phyloP scores from a whole-genome alignment of 2,329 filamentous ascomycete species.

The Graphilbum ipis-grandicollis region DNA sequence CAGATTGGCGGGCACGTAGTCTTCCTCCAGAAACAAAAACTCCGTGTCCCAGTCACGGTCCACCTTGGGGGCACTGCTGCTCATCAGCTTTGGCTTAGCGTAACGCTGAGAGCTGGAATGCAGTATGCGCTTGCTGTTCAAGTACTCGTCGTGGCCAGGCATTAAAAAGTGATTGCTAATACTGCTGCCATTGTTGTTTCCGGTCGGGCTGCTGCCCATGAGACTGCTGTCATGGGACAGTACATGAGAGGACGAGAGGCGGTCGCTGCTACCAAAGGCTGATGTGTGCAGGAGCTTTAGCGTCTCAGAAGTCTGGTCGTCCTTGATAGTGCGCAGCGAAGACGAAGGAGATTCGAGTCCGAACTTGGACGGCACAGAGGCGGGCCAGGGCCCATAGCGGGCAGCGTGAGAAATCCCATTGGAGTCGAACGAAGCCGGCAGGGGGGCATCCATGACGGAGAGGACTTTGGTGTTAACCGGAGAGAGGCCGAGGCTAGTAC shows the following conservation, averaged over 20 bases:
- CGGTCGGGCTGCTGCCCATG: constrained; percentile 23
- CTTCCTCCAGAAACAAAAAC: constrained; percentile 69
- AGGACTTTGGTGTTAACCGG: constrained; percentile 53
- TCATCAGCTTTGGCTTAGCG: constrained; percentile 48
- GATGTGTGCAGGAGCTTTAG: constrained; percentile 49
- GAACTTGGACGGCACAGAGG: constrained; percentile 84
- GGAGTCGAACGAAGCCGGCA: constrained; percentile 90
- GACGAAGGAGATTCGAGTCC: constrained; percentile 72
- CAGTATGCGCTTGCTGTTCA: constrained; percentile 56
- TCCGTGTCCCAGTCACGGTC: constrained; percentile 47
- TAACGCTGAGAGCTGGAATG: constrained; percentile 40
- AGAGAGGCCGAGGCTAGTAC: constrained; percentile 59
- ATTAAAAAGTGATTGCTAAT: too few relatives aligned
- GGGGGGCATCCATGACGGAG: constrained; percentile 83
- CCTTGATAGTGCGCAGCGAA: constrained; percentile 47
- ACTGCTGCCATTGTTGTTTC: too few relatives aligned
- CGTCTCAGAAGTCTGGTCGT: constrained; percentile 42
- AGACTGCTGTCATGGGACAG: constrained; percentile 17
- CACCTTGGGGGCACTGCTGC: constrained; percentile 44
- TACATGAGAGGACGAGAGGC: constrained; percentile 25
- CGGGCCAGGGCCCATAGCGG: constrained; percentile 75
- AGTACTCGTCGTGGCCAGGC: constrained; percentile 35
- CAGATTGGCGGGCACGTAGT: constrained; percentile 61
- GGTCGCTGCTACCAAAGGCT: constrained; percentile 48
- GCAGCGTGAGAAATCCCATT: constrained; percentile 88